These are phyloP conservation scores for Chlorella sp. DNA, from an alignment of 139 green algal genomes.

Conservation along the genomic window DNA sequence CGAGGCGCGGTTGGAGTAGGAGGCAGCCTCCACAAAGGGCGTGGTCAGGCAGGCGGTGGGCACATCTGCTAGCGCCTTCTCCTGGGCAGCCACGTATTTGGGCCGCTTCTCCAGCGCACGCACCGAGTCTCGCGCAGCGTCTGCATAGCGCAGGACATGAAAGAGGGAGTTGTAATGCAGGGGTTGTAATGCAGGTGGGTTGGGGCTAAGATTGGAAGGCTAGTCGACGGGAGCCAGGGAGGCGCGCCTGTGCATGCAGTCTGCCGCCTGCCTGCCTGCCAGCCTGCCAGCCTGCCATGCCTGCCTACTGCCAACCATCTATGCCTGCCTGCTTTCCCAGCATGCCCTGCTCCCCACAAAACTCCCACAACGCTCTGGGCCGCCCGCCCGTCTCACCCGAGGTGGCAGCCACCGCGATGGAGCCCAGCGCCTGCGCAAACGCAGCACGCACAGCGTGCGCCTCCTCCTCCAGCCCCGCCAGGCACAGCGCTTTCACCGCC, in stretches of 20 bases:
- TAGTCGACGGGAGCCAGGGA: not conserved
- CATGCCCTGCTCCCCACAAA: not conserved
- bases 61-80: conserved; percentile 50
- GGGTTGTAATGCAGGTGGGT: too few relatives aligned
- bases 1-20: conserved; percentile 35
- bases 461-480: conserved; percentile 55
- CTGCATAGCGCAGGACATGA: not conserved
- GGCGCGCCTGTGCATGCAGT: too few relatives aligned
- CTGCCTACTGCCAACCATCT: too few relatives aligned
- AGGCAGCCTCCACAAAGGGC: conserved; percentile 69
- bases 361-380: not conserved
- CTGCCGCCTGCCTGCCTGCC: not conserved
- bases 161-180: too few relatives aligned
- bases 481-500: conserved; percentile 53
- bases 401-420: conserved; percentile 59
- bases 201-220: not conserved
- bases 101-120: conserved; percentile 51
- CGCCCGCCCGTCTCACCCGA: not conserved
- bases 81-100: conserved; percentile 57
- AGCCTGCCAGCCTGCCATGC: conserved; percentile 14
- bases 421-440: conserved; percentile 64
- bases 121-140: conserved; percentile 19
- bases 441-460: conserved; percentile 53
- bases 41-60: conserved; percentile 58
- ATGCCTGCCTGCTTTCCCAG: not conserved